Base-by-base conservation (phyloP, 169 alveolate genomes). In the Babesia caballi region DNA sequence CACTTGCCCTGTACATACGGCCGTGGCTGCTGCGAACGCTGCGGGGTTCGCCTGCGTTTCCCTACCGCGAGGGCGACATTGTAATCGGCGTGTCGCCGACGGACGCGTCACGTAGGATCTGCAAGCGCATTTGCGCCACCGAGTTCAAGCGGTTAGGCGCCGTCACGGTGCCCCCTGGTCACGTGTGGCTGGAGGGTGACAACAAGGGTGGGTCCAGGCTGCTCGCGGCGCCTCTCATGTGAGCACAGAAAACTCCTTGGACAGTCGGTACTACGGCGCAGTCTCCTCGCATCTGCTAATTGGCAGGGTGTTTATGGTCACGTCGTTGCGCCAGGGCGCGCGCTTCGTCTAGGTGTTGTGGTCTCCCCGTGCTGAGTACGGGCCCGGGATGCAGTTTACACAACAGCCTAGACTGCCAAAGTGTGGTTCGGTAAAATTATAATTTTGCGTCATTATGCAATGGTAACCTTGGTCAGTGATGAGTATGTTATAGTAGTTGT, bases 101-200 rank as follows among this genome's bases (percentile, higher is more conserved):
- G 52, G 40, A 78, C 21, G 51, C 78, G 35, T n/a, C 52, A 7
- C 61, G 63, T 0, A 53, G 83, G n/a, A 78, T 78, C 0, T 78
- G 87, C 75, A 78, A 78, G 41, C 82, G 87, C 27, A 63, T 78
- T 19, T 15, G 40, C 41, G 74, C 66, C 0, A 38, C 47, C 19
- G 60, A 53, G 40, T 21, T 19, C 40, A 77, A 67, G 54, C 61
- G 40, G 3, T 32, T 11, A 14, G 63, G 69, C 40, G 51, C n/a
- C 21, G 7, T 0, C 9, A 44, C 19, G n/a, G 46, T 78, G 15
- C 82, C 82, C 32, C 67, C 21, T 2, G 83, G 83, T 19, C 69
- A 69, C 38, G 66, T 78, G 25, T 78, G 87, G 87, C 36, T 78
- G 8, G 82, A 78, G 46, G 87, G 87, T 21, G 87, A 78, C 69